These are phyloP conservation scores for Lactarius indigo DNA, from an alignment of 768 basidiomycete species.

Conservation along the genomic window DNA sequence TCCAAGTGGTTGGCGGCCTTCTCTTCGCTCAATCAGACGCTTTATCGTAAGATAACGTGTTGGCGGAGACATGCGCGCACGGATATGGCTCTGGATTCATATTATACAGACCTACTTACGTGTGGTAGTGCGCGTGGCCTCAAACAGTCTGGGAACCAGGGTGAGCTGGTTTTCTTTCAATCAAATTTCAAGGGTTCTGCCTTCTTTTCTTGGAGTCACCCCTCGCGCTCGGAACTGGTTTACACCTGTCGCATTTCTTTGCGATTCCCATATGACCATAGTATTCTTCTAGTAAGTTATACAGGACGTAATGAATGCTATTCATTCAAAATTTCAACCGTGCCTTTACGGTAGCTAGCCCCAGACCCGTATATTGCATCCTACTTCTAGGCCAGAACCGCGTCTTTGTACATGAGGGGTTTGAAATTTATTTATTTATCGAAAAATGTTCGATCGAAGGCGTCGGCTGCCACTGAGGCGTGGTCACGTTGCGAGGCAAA, in stretches of 20 bases:
- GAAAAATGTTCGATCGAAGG: not conserved
- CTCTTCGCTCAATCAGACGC: not conserved
- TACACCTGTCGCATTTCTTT: not conserved
- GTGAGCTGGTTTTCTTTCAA: not conserved
- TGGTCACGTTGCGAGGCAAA: not conserved
- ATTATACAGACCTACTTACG: not conserved
- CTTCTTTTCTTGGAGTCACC: not conserved
- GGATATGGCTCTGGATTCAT: not conserved
- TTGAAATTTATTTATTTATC: no score
- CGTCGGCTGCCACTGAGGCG: not conserved
- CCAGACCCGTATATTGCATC: not conserved
- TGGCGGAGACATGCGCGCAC: not conserved
- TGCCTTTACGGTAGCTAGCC: not conserved
- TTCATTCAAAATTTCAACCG: not conserved
- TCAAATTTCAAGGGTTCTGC: not conserved
- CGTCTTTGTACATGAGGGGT: not conserved
- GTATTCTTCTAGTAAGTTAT: not conserved
- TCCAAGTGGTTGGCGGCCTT: not conserved
- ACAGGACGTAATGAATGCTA: not conserved
- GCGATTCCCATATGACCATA: not conserved
- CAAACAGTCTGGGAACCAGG: not conserved
- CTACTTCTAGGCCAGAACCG: not conserved
- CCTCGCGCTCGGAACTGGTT: not conserved
- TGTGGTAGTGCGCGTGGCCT: not conserved
- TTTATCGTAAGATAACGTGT: not conserved